These are phyloP conservation scores for Pichia sp. DNA, from an alignment of 1,139 yeast genomes.

Conservation along the genomic window DNA sequence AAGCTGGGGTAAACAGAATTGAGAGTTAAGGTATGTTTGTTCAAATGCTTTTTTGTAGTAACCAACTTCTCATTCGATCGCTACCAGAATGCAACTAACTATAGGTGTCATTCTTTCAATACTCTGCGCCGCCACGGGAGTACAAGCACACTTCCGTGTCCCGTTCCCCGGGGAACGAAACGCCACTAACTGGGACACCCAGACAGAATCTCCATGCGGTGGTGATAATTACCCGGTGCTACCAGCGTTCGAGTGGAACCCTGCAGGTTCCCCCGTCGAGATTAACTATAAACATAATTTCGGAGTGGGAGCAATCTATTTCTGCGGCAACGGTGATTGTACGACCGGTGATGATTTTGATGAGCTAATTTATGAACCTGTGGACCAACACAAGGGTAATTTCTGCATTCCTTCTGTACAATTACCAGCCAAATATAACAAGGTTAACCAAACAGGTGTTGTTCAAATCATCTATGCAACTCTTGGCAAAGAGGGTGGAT, in stretches of 20 bases:
- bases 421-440: conserved; percentile 19
- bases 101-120: too few species aligned
- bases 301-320: conserved; percentile 24
- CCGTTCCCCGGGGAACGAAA: conserved; percentile 28
- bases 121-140: too few species aligned
- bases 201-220: conserved; percentile 25
- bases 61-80: too few species aligned
- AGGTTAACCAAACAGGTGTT: conserved; percentile 22
- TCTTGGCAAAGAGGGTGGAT: conserved; percentile 12
- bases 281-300: conserved; percentile 16
- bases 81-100: too few species aligned
- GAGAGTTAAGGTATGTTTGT: too few species aligned
- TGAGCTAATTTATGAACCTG: conserved; percentile 20
- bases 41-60: too few species aligned
- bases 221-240: conserved; percentile 20
- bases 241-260: conserved; percentile 26
- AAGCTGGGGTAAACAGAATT: conserved; percentile 5
- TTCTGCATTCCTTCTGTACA: conserved; percentile 24
- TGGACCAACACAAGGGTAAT: conserved; percentile 20
- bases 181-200: conserved; percentile 24
- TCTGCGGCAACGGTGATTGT: conserved; percentile 21
- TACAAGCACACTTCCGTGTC: conserved; percentile 25
- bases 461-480: conserved; percentile 22
- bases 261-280: conserved; percentile 26
- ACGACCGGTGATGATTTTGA: conserved; percentile 18